A percentile compares a stretch with the other conserved stretches of the same genome.
Evolutionary conservation across 352 stramenopile genomes (phyloP).

Genomic region (Aphanomyces cochlioides): DNA sequence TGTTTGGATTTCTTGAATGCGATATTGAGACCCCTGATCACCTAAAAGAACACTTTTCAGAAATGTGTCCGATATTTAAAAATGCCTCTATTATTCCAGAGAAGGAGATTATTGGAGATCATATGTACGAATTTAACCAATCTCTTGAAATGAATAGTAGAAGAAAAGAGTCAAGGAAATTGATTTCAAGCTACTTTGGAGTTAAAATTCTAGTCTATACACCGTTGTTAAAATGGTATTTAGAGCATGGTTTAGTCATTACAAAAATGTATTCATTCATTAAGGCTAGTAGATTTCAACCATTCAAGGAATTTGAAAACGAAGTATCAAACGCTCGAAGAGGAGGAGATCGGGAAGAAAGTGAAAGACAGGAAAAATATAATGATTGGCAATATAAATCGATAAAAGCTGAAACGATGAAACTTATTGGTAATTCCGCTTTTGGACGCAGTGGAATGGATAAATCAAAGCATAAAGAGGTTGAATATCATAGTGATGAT

Average conservation of each 20-base stretch:
- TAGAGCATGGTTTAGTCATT: conserved; percentile 35
- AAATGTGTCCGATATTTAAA: conserved; percentile 46
- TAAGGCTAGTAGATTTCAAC: conserved; percentile 26
- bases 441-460: conserved; percentile 33
- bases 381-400: conserved; percentile 9
- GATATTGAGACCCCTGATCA: conserved; percentile 40
- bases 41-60: conserved; percentile 38
- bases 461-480: conserved; percentile 32
- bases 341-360: conserved; percentile 24
- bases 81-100: conserved; percentile 34
- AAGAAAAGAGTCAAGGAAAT: background rate
- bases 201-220: conserved; percentile 40
- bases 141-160: background rate
- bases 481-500: conserved; percentile 25
- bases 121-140: conserved; percentile 37
- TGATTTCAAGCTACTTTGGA: conserved; percentile 35
- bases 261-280: conserved; percentile 39
- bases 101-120: conserved; percentile 33
- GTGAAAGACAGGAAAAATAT: conserved; percentile 31
- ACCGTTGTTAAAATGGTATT: conserved; percentile 41
- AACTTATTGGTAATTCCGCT: conserved; percentile 30
- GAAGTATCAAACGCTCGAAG: conserved; percentile 35
- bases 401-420: conserved; percentile 26
- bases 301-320: conserved; percentile 34
- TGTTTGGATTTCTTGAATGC: conserved; percentile 32